phyloP scores from a whole-genome alignment of 805 yeast genomes.

The Starmerella asiatica region DNA sequence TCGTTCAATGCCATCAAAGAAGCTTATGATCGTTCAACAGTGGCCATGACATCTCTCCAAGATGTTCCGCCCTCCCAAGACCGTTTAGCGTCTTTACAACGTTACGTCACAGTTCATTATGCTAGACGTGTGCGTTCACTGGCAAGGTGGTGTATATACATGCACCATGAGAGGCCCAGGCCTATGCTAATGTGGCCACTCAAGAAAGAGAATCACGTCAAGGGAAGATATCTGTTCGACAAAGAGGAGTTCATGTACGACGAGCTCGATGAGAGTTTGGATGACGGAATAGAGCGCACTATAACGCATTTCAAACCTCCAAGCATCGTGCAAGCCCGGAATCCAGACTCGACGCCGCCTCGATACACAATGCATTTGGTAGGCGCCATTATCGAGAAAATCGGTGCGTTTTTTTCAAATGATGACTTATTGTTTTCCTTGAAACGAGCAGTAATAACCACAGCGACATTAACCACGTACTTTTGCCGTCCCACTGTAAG shows the following conservation, averaged over 20 bases:
- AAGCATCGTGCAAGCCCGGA: conserved; percentile 17
- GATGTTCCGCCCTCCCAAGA: no score
- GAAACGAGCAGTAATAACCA: conserved; percentile 20
- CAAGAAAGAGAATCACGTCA: background rate
- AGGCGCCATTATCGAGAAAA: conserved; percentile 11
- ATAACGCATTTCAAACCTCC: conserved; percentile 13
- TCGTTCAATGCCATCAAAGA: no score
- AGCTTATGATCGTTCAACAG: no score
- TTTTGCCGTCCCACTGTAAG: conserved; percentile 21
- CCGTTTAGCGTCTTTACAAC: conserved; percentile 13
- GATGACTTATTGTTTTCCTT: conserved; percentile 20
- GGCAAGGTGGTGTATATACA: conserved; percentile 14
- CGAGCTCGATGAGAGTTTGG: conserved; percentile 6
- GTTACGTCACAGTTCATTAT: conserved; percentile 12
- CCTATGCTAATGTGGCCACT: conserved; percentile 14
- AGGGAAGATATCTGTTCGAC: background rate
- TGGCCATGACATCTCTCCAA: no score
- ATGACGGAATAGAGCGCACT: conserved; percentile 5
- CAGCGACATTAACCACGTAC: conserved; percentile 21
- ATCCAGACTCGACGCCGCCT: conserved; percentile 27
- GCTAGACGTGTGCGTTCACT: conserved; percentile 12
- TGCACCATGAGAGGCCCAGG: conserved; percentile 14
- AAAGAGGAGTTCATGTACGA: conserved; percentile 10
- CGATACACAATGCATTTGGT: conserved; percentile 20
- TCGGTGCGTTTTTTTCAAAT: conserved; percentile 5